phyloP scores from a whole-genome alignment of 2,329 filamentous ascomycete species.

The Trichocomaceae sp. region DNA sequence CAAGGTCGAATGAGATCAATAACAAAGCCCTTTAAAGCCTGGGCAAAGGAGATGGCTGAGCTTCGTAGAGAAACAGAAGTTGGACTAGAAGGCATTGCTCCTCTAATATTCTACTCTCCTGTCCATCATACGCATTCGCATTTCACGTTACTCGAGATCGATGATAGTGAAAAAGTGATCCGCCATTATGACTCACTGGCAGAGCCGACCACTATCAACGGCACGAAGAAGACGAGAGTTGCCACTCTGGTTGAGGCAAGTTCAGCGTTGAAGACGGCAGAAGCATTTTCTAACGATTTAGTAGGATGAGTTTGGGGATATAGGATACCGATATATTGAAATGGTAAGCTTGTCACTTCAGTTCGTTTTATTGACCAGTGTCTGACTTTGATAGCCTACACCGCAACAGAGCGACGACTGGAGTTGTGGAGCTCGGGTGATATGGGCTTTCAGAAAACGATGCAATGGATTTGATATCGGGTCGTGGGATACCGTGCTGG shows the following conservation, averaged over 20 bases:
- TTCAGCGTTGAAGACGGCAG: not conserved
- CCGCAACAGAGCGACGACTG: constrained; percentile 17
- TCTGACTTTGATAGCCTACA: constrained; percentile 14
- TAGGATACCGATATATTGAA: constrained; percentile 20
- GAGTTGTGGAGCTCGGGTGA: too few relatives aligned
- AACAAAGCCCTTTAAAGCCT: not conserved
- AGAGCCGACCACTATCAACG: constrained; percentile 12
- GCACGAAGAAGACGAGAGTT: not conserved
- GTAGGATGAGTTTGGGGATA: constrained; percentile 20
- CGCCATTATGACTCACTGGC: constrained; percentile 21
- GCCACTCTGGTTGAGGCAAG: not conserved
- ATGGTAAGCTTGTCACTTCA: constrained; percentile 16
- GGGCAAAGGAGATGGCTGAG: not conserved
- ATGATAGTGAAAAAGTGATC: constrained; percentile 20
- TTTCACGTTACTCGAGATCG: constrained; percentile 23
- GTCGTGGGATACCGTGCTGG: constrained; percentile 15
- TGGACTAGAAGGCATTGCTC: not conserved
- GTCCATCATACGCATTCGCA: constrained; percentile 16
- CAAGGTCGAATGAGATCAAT: not conserved
- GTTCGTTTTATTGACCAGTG: constrained; percentile 5
- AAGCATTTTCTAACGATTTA: constrained; percentile 5
- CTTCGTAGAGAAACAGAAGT: not conserved
- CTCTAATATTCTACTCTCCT: not conserved
- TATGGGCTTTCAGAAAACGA: constrained; percentile 18
- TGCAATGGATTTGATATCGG: constrained; percentile 18